These are phyloP conservation scores for Polytrichum commune DNA, from an alignment of 225 moss, liverwort and hornwort genomes.

Conservation along the genomic window DNA sequence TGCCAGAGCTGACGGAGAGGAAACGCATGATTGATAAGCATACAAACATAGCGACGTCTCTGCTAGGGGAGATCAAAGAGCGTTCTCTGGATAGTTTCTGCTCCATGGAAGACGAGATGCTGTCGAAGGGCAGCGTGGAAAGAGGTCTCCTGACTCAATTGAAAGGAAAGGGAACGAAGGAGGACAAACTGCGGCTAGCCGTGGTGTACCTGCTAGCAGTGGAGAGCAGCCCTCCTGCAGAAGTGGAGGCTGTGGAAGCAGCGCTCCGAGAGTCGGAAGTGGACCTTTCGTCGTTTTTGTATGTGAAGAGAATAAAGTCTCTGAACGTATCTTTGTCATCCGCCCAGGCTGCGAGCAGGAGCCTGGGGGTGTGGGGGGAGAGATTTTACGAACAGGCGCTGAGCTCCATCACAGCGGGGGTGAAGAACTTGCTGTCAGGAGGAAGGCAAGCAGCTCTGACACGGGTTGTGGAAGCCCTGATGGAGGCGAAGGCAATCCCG, in stretches of 20 bases:
- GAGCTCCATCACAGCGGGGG: slow-evolving; percentile 88
- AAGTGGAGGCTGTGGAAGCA: slow-evolving; percentile 77
- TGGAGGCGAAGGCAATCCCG: slow-evolving; percentile 85
- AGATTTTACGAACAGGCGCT: slow-evolving; percentile 86
- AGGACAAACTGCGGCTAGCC: slow-evolving; percentile 85
- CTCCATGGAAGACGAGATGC: slow-evolving; percentile 83
- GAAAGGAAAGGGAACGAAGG: slow-evolving; percentile 81
- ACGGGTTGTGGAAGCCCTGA: slow-evolving; percentile 84
- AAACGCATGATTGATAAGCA: slow-evolving; percentile 96
- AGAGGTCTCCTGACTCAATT: slow-evolving; percentile 53
- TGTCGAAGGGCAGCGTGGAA: slow-evolving; percentile 75
- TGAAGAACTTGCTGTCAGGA: slow-evolving; percentile 92
- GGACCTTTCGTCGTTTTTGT: slow-evolving; percentile 78
- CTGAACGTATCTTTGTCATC: slow-evolving; percentile 70
- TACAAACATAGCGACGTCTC: slow-evolving; percentile 80
- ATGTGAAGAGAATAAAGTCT: slow-evolving; percentile 92
- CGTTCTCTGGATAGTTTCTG: slow-evolving; percentile 83
- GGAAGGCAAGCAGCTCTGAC: slow-evolving; percentile 83
- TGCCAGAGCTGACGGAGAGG: slow-evolving; percentile 95
- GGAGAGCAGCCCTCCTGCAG: slow-evolving; percentile 72
- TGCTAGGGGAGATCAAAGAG: slow-evolving; percentile 83
- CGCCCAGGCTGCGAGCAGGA: slow-evolving; percentile 62
- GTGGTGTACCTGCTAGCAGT: slow-evolving; percentile 89
- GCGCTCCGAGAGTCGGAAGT: slow-evolving; percentile 79
- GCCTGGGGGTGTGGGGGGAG: slow-evolving; percentile 84